Evolutionary conservation across 2,329 filamentous ascomycete genomes (phyloP).

Genomic region (Microdochium nivale): DNA sequence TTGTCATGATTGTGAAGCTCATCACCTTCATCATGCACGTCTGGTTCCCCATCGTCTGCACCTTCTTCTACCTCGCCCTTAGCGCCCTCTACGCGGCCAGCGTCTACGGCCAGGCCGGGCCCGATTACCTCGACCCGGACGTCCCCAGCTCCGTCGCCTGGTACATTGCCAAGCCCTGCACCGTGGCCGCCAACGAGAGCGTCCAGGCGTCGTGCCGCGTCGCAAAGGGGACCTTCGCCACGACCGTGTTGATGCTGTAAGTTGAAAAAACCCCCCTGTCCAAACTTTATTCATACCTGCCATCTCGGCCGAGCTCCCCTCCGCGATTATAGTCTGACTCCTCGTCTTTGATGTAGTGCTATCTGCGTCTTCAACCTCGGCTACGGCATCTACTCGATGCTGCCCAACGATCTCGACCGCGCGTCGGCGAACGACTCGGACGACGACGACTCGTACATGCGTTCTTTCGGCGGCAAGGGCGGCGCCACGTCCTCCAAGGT

Average conservation of each 20-base stretch:
- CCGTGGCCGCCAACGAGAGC: slow-evolving; percentile 43
- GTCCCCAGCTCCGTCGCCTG: slow-evolving; percentile 58
- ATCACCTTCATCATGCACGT: slow-evolving; percentile 62
- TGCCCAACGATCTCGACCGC: slow-evolving; percentile 46
- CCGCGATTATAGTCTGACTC: slow-evolving; percentile 1
- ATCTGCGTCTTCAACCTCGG: slow-evolving; percentile 51
- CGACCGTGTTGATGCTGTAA: slow-evolving; percentile 60
- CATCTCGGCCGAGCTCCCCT: slow-evolving; percentile 1
- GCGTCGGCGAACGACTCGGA: slow-evolving; percentile 30
- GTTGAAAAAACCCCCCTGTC: slow-evolving; percentile 18
- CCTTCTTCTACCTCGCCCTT: slow-evolving; percentile 48
- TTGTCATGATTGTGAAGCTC: slow-evolving; percentile 64
- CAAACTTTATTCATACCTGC: background rate
- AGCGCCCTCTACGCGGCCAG: slow-evolving; percentile 56
- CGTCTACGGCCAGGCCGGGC: slow-evolving; percentile 62
- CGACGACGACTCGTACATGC: slow-evolving; percentile 25
- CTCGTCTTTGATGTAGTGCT: slow-evolving; percentile 28
- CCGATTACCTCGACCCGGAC: slow-evolving; percentile 59
- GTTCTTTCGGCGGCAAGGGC: slow-evolving; percentile 29
- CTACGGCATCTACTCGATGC: slow-evolving; percentile 49
- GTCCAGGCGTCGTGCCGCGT: slow-evolving; percentile 54
- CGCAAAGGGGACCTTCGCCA: slow-evolving; percentile 59
- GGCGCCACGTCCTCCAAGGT: slow-evolving; percentile 16
- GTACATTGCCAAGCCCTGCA: slow-evolving; percentile 68
- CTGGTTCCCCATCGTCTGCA: slow-evolving; percentile 58